Conservation (phyloP, 2,329 filamentous ascomycete genomes). For the Aspergillus novofumigatus region DNA sequence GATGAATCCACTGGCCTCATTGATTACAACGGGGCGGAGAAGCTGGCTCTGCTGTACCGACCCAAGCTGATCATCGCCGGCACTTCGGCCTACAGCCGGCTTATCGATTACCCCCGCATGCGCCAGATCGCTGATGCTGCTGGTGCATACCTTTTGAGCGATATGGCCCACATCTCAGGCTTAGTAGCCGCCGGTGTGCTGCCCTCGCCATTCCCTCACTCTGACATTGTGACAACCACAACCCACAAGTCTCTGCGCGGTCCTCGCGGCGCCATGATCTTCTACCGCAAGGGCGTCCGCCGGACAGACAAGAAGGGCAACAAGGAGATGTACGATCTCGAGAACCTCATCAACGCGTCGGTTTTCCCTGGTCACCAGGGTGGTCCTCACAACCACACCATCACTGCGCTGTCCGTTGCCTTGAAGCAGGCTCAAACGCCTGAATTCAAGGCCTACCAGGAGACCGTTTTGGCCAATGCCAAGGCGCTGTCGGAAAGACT, state of each 20-base stretch:
- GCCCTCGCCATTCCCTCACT: slow-evolving; percentile 84
- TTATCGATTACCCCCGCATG: slow-evolving; percentile 97
- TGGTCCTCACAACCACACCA: slow-evolving; percentile 98
- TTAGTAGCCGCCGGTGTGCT: slow-evolving; percentile 91
- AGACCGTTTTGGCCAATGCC: slow-evolving; percentile 87
- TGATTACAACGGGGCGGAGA: slow-evolving; percentile 89
- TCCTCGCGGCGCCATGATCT: slow-evolving; percentile 98
- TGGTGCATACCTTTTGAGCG: slow-evolving; percentile 89
- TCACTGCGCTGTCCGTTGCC: slow-evolving; percentile 91
- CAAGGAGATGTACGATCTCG: slow-evolving; percentile 85
- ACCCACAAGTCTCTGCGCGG: slow-evolving; percentile 99
- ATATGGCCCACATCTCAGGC: slow-evolving; percentile 99
- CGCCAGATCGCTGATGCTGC: slow-evolving; percentile 90
- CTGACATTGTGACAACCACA: slow-evolving; percentile 96
- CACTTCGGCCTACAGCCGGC: slow-evolving; percentile 95
- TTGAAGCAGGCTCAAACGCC: slow-evolving; percentile 86
- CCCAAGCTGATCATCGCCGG: slow-evolving; percentile 95
- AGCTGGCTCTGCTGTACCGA: slow-evolving; percentile 85
- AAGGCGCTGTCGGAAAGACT: slow-evolving; percentile 75
- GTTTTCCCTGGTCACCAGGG: slow-evolving; percentile 99
- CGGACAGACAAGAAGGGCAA: slow-evolving; percentile 90
- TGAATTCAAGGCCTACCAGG: slow-evolving; percentile 92
- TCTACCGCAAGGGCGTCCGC: slow-evolving; percentile 96
- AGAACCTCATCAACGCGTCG: slow-evolving; percentile 96
- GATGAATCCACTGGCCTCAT: slow-evolving; percentile 77